A percentile compares a stretch with the other conserved stretches of the same genome.
phyloP scores from a whole-genome alignment of 352 stramenopile species.

The Hyaloperonospora arabidopsidis region DNA sequence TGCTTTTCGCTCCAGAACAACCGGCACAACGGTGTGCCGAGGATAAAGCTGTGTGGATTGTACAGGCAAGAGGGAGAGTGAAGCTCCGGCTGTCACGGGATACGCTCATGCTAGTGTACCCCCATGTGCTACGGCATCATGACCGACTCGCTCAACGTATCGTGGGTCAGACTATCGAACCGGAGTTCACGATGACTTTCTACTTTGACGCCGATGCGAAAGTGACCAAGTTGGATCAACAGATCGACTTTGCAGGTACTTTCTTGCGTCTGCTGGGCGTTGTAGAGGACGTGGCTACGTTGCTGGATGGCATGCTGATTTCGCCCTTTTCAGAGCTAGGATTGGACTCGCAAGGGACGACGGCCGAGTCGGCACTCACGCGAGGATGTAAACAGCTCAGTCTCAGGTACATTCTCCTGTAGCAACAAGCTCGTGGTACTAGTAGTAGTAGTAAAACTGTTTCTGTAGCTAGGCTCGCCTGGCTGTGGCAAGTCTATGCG shows the following conservation, averaged over 20 bases:
- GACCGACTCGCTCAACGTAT: conserved; percentile 43
- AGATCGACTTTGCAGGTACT: conserved; percentile 47
- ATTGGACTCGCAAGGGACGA: conserved; percentile 42
- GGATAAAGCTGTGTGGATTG: conserved; percentile 24
- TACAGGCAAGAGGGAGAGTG: conserved; percentile 32
- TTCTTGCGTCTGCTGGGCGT: conserved; percentile 42
- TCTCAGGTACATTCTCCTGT: conserved; percentile 68
- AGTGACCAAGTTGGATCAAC: conserved; percentile 47
- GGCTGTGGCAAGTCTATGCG: too few species aligned
- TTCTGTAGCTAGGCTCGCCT: too few species aligned
- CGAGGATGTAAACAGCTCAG: conserved; percentile 57
- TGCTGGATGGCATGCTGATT: conserved; percentile 46
- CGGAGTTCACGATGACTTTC: conserved; percentile 39
- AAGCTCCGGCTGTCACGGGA: conserved; percentile 56
- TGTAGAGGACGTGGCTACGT: conserved; percentile 22
- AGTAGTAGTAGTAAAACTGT: too few species aligned
- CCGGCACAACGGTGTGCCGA: conserved; percentile 3
- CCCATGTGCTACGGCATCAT: conserved; percentile 45
- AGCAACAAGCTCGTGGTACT: conserved; percentile 1
- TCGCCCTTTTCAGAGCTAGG: conserved; percentile 49
- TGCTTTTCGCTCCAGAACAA: conserved; percentile 25
- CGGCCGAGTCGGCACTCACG: conserved; percentile 23
- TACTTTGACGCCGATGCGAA: conserved; percentile 47
- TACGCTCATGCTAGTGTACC: conserved; percentile 63
- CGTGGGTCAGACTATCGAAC: conserved; percentile 53